Evolutionary conservation across 257 asterid species (phyloP), one percentile per base, ranked within the genome.

Genomic region (Solanum tacnaense): DNA sequence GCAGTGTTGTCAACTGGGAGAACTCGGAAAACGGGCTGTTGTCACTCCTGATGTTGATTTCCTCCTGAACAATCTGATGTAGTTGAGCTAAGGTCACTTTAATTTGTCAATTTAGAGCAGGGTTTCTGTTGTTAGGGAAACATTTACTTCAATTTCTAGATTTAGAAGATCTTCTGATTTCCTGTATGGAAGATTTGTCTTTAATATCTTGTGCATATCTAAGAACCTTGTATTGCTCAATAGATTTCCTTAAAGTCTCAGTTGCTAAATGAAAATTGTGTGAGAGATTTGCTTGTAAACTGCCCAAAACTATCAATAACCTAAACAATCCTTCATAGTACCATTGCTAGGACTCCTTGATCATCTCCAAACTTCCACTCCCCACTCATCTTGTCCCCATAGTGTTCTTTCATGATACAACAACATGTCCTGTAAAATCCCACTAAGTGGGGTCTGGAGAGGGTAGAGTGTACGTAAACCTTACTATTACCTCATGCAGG

Each of bases 41-140:
- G 91, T 95, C 27, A 89, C 89, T 65, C 97, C 98, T 7, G 94
- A 96, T 62, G 36, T 93, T 8, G 97, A 93, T 88, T 86, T 84
- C 5, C 81, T 94, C 38, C 21, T 93, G 85, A 85, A 86, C 56
- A 70, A 60, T 16, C 46, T 88, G 91, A 46, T 27, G 6, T 29
- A 82, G 86, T 31, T 49, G 70, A 31, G 70, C 70, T 82, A 49
- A 49, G 31, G n/a, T 13, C 44, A 49, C 38, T 5, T 49, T 29
- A 31, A 21, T 32, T 49, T 29, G 86, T 82, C 29, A 82, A 31
- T 31, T 49, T 81, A 31, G 70, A 49, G 70, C 32, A 11, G 13
- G 70, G 44, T 82, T 82, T 82, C 31, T 49, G 23, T 29, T 82
- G 44, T 49, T 82, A 18, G 29, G 85, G 44, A 49, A 31, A 82